Percentiles rank a stretch among this genome's conserved stretches.
Evolutionary conservation across 2,329 filamentous ascomycete species (phyloP).

Genomic region (Lachnellula hyalina): DNA sequence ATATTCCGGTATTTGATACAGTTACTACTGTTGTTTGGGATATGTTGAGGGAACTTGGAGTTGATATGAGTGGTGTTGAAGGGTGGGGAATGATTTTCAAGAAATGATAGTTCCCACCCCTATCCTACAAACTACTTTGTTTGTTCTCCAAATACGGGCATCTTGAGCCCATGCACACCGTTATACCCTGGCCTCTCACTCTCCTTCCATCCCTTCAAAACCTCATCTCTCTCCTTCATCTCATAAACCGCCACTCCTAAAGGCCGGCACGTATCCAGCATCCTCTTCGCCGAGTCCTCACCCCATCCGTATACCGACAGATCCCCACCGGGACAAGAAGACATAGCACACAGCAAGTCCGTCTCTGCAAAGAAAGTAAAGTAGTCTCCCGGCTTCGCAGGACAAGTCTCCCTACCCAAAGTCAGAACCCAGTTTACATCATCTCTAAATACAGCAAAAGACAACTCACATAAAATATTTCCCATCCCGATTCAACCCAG

Average conservation of each 20-base stretch:
- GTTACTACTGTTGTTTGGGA: constrained; percentile 39
- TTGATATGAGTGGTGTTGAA: constrained; percentile 28
- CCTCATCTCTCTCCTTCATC: constrained; percentile 44
- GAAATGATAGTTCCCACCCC: not conserved
- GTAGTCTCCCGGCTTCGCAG: constrained; percentile 38
- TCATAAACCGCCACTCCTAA: constrained; percentile 69
- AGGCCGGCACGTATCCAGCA: constrained; percentile 65
- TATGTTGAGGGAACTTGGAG: constrained; percentile 32
- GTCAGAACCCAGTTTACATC: not conserved
- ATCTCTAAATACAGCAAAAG: not conserved
- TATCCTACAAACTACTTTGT: not conserved
- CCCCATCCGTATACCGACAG: constrained; percentile 79
- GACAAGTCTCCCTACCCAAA: constrained; percentile 36
- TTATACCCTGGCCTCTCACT: constrained; percentile 56
- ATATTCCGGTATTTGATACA: constrained; percentile 37
- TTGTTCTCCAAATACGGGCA: constrained; percentile 20
- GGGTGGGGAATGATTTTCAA: constrained; percentile 35
- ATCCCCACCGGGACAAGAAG: constrained; percentile 75
- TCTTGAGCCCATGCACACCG: constrained; percentile 58
- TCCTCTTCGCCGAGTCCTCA: constrained; percentile 59
- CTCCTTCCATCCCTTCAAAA: constrained; percentile 58
- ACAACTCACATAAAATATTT: constrained; percentile 63
- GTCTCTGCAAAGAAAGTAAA: constrained; percentile 78
- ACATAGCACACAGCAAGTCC: constrained; percentile 57
- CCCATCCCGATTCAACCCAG: constrained; percentile 65